A percentile compares a stretch with the other conserved stretches of the same genome.
Evolutionary conservation across 225 moss, liverwort and hornwort species (phyloP).

Genomic region (Climacium dendroides): DNA sequence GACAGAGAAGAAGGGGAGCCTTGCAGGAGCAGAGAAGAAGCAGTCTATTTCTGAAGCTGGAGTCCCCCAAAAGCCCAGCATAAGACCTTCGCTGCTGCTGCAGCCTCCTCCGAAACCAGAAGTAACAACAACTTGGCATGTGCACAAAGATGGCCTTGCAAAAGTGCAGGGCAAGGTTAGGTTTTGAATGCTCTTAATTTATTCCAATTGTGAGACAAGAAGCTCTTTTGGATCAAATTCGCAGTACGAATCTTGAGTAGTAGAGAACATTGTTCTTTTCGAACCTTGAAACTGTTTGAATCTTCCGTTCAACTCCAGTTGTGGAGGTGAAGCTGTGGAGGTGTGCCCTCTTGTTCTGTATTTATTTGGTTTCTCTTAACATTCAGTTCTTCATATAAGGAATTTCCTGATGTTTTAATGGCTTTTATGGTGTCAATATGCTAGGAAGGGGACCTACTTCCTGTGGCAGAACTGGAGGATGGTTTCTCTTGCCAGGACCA

Average conservation of each 20-base stretch:
- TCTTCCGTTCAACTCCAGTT: not conserved
- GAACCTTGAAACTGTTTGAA: not conserved
- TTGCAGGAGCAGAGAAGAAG: not conserved
- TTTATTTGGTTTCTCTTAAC: not conserved
- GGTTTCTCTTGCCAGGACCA: not conserved
- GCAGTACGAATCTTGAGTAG: not conserved
- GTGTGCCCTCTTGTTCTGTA: not conserved
- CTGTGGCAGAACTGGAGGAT: not conserved
- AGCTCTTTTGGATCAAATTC: not conserved
- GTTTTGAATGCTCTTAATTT: not conserved
- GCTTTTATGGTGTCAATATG: not conserved
- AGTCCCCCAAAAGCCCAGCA: not conserved
- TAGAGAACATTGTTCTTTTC: not conserved
- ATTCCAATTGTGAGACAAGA: not conserved
- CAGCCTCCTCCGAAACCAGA: not conserved
- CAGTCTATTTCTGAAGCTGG: not conserved
- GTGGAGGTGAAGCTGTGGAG: not conserved
- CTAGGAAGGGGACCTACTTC: no score
- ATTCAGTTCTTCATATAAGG: not conserved
- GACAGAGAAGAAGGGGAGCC: not conserved
- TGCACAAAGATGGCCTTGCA: conserved; percentile 76
- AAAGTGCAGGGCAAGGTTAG: conserved; percentile 79
- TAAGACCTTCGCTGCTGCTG: not conserved
- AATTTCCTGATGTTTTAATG: not conserved
- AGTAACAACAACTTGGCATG: conserved; percentile 61